These are phyloP conservation scores for Clathrospora elynae DNA, from an alignment of 2,329 filamentous ascomycete genomes.

Conservation along the genomic window DNA sequence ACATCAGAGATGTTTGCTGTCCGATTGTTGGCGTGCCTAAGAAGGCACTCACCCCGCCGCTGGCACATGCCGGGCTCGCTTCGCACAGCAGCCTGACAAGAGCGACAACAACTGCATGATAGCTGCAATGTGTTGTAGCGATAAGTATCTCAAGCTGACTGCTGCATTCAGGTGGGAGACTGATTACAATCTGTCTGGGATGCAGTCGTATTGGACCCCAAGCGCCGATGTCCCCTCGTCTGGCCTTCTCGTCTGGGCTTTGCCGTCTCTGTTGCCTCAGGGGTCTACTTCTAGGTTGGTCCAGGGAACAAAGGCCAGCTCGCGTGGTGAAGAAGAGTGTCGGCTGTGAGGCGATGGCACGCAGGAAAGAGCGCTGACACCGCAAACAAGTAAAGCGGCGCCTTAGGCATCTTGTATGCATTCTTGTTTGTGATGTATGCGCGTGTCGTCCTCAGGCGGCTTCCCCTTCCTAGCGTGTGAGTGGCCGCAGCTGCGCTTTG, in stretches of 20 bases:
- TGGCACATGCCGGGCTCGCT: too few relatives aligned
- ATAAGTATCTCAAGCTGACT: slow-evolving; percentile 2
- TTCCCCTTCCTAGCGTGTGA: slow-evolving; percentile 15
- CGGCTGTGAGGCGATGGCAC: background rate
- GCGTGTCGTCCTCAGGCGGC: slow-evolving; percentile 5
- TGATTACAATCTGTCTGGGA: too few relatives aligned
- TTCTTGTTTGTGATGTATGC: slow-evolving; percentile 1
- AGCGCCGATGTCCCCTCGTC: too few relatives aligned
- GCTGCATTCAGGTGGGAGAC: too few relatives aligned
- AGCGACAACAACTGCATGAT: too few relatives aligned
- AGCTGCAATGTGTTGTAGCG: background rate
- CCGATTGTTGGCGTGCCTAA: slow-evolving; percentile 20
- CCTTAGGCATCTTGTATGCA: slow-evolving; percentile 9
- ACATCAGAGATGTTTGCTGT: slow-evolving; percentile 18
- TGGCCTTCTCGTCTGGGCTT: slow-evolving; percentile 22
- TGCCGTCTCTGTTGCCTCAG: slow-evolving; percentile 22
- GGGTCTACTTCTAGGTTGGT: slow-evolving; percentile 17
- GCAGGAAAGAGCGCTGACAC: background rate
- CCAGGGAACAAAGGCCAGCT: slow-evolving; percentile 15
- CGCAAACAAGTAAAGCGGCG: background rate
- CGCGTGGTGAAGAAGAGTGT: background rate
- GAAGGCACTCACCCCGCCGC: too few relatives aligned
- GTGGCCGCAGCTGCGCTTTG: slow-evolving; percentile 24
- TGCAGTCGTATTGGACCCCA: too few relatives aligned
- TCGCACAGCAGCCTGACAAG: too few relatives aligned